These are phyloP conservation scores for Trichoderma aggressivum DNA, from an alignment of 2,329 filamentous ascomycete genomes.

Conservation along the genomic window DNA sequence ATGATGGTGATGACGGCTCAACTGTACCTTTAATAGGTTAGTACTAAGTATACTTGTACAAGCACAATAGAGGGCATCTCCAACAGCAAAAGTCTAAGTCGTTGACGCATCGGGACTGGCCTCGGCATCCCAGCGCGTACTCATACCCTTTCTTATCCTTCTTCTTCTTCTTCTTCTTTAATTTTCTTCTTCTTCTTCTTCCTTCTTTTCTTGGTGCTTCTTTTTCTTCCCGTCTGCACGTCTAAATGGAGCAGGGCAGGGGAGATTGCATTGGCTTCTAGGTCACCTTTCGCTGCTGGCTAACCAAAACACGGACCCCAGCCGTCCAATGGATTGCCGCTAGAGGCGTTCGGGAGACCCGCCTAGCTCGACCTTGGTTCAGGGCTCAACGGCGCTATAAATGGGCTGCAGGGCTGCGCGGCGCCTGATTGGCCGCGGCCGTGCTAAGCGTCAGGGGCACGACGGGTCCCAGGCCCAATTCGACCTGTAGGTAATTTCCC, in stretches of 20 bases:
- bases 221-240: background rate
- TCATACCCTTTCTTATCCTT: background rate
- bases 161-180: background rate
- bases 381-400: conserved; percentile 2
- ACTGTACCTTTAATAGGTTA: too few relatives aligned
- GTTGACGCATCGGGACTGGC: background rate
- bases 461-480: background rate
- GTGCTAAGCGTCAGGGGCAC: conserved; percentile 15
- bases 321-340: conserved; percentile 4
- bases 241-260: background rate
- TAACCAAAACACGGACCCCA: background rate
- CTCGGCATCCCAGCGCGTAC: background rate
- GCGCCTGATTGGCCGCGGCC: conserved; percentile 7
- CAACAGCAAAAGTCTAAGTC: background rate
- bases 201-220: background rate
- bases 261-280: background rate
- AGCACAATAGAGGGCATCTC: background rate
- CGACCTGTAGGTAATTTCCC: conserved; percentile 15
- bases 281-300: background rate
- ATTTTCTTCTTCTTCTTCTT: background rate
- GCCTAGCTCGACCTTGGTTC: background rate
- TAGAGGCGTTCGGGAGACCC: conserved; percentile 6
- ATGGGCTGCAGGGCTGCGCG: background rate
- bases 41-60: too few relatives aligned
- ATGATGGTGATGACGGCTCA: background rate